These are phyloP conservation scores for Lyophyllum shimeji DNA, from an alignment of 768 basidiomycete genomes.

Conservation along the genomic window DNA sequence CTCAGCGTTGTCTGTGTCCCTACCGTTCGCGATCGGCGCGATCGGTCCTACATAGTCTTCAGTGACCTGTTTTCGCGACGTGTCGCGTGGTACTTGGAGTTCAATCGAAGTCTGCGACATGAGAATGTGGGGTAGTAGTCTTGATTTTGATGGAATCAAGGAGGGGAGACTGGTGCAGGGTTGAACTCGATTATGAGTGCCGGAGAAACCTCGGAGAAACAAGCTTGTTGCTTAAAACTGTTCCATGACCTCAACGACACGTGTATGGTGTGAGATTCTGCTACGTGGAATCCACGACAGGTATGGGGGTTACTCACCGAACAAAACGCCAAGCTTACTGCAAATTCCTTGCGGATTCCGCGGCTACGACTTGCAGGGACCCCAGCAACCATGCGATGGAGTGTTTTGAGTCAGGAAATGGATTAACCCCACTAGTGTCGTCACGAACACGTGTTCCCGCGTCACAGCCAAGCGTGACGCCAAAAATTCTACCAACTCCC, in stretches of 20 bases:
- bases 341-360: too few species aligned
- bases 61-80: conserved; percentile 11
- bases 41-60: conserved; percentile 2
- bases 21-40: neutral
- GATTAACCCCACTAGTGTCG: too few species aligned
- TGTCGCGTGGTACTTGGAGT: conserved; percentile 7
- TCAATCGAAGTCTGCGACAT: conserved; percentile 10
- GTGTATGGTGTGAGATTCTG: neutral
- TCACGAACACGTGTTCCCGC: too few species aligned
- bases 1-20: neutral
- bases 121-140: neutral
- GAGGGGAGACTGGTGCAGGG: neutral
- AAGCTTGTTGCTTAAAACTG: neutral
- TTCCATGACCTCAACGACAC: neutral
- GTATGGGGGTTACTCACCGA: neutral
- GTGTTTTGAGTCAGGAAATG: too few species aligned
- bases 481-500: too few species aligned
- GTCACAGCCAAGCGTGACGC: neutral
- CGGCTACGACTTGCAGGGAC: too few species aligned
- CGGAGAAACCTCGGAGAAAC: conserved; percentile 7
- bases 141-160: neutral
- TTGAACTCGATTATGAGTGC: neutral
- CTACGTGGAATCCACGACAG: conserved; percentile 2
- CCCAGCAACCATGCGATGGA: neutral
- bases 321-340: neutral